These are phyloP conservation scores for Ceratocystis smalleyi DNA, from an alignment of 2,329 filamentous ascomycete genomes.

Conservation along the genomic window DNA sequence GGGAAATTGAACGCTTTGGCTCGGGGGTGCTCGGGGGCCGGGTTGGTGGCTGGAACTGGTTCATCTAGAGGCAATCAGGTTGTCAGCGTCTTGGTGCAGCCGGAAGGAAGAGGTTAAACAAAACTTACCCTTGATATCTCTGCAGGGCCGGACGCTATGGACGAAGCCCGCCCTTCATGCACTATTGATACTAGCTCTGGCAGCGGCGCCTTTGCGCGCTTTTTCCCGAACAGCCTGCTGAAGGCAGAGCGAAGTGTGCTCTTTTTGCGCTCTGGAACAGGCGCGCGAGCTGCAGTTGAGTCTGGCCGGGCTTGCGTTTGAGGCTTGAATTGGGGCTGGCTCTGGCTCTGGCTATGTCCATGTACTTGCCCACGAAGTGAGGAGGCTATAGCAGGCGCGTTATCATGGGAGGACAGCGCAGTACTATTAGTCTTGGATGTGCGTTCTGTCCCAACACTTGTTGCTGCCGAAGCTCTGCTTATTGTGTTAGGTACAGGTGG, in stretches of 20 bases:
- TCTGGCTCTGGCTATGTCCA: not conserved
- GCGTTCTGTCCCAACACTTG: slow-evolving; percentile 9
- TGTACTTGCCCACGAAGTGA: not conserved
- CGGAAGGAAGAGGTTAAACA: not conserved
- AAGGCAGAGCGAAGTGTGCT: slow-evolving; percentile 41
- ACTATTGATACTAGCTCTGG: slow-evolving; percentile 19
- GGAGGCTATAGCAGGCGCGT: slow-evolving; percentile 8
- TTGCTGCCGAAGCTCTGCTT: slow-evolving; percentile 11
- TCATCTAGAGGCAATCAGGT: not conserved
- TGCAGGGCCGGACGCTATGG: not conserved
- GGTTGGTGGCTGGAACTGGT: not conserved
- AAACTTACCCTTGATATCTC: slow-evolving; percentile 6
- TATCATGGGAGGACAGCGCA: not conserved
- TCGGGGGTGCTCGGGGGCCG: slow-evolving; percentile 20
- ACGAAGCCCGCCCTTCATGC: not conserved
- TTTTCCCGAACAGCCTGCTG: slow-evolving; percentile 43
- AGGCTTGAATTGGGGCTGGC: not conserved
- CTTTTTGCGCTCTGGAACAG: slow-evolving; percentile 36
- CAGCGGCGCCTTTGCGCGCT: slow-evolving; percentile 28
- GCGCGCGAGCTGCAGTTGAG: slow-evolving; percentile 16
- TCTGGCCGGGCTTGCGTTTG: slow-evolving; percentile 18
- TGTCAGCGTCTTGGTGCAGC: not conserved
- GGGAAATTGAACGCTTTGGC: slow-evolving; percentile 40
- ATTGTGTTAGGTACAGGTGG: slow-evolving; percentile 12
- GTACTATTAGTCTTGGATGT: slow-evolving; percentile 9